A percentile compares a stretch with the other conserved stretches of the same genome.
Evolutionary conservation across 352 stramenopile species (phyloP).

Genomic region (Elongisporangium senticosum): DNA sequence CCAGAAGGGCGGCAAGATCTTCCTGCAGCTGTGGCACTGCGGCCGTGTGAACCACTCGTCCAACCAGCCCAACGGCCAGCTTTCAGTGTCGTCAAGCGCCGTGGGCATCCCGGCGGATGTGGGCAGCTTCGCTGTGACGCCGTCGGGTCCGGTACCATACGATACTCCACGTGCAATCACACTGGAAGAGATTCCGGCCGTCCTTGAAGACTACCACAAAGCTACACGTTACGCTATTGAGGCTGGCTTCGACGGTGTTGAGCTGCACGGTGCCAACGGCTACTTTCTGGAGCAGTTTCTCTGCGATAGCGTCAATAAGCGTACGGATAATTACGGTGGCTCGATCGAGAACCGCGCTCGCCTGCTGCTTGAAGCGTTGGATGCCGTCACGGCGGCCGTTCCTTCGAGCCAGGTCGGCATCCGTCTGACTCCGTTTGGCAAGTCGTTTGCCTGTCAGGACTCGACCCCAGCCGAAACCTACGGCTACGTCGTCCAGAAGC

Average conservation of each 20-base stretch:
- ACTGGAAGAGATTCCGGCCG: constrained; percentile 59
- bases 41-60: constrained; percentile 59
- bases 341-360: constrained; percentile 69
- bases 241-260: constrained; percentile 21
- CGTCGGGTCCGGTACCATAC: constrained; percentile 20
- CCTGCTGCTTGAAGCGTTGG: constrained; percentile 57
- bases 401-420: constrained; percentile 26
- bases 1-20: constrained; percentile 66
- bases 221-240: constrained; percentile 15
- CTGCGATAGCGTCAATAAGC: constrained; percentile 17
- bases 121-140: constrained; percentile 14
- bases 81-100: constrained; percentile 38
- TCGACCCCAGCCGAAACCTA: constrained; percentile 32
- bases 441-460: constrained; percentile 25
- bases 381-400: constrained; percentile 25
- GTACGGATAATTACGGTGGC: constrained; percentile 40
- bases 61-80: constrained; percentile 44
- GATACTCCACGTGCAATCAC: constrained; percentile 54
- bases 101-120: constrained; percentile 8
- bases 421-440: constrained; percentile 23
- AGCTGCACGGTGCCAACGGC: constrained; percentile 20
- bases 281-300: constrained; percentile 29
- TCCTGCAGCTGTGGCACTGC: constrained; percentile 82
- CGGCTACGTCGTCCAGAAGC: constrained; percentile 23
- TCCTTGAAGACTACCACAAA: constrained; percentile 17